These are phyloP conservation scores for Tulasnella sp. DNA, from an alignment of 768 basidiomycete species.

Conservation along the genomic window DNA sequence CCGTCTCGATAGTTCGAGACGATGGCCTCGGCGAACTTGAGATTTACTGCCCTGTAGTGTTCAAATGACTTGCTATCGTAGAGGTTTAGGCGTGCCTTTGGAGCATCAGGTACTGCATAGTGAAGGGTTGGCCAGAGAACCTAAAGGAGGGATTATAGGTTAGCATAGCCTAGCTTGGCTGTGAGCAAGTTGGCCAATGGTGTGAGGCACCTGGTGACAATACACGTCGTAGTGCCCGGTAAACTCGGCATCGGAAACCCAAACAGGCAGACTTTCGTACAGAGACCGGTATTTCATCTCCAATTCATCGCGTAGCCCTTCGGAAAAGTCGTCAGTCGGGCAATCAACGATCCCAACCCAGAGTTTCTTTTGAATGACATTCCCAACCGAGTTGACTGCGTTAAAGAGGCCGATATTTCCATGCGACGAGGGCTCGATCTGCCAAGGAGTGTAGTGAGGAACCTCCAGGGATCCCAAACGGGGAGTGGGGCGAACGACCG, in stretches of 20 bases:
- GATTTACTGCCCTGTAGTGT: conserved; percentile 84
- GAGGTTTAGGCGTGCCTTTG: conserved; percentile 64
- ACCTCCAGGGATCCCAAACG: conserved; percentile 21
- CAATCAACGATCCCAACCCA: conserved; percentile 77
- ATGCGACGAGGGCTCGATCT: conserved; percentile 55
- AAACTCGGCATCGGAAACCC: conserved; percentile 63
- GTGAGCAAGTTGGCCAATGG: not conserved
- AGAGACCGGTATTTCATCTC: conserved; percentile 41
- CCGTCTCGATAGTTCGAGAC: conserved; percentile 74
- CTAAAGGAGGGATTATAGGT: conserved; percentile 19
- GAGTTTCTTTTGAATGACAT: conserved; percentile 42
- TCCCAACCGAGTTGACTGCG: conserved; percentile 58
- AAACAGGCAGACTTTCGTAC: conserved; percentile 49
- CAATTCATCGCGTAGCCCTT: conserved; percentile 49
- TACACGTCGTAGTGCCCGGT: conserved; percentile 75
- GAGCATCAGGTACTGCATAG: conserved; percentile 80
- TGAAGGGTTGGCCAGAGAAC: conserved; percentile 87
- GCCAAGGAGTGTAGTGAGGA: conserved; percentile 31
- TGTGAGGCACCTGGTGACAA: conserved; percentile 60
- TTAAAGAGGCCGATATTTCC: conserved; percentile 82
- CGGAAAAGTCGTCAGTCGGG: conserved; percentile 54
- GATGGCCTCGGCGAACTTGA: conserved; percentile 80
- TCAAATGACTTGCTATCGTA: conserved; percentile 74
- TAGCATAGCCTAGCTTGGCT: not conserved
- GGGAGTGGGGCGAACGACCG: conserved; percentile 24